Evolutionary conservation across 495 filamentous ascomycete genomes (phyloP), one percentile per base, ranked within the genome.

Genomic region (Entonaema liquescens): DNA sequence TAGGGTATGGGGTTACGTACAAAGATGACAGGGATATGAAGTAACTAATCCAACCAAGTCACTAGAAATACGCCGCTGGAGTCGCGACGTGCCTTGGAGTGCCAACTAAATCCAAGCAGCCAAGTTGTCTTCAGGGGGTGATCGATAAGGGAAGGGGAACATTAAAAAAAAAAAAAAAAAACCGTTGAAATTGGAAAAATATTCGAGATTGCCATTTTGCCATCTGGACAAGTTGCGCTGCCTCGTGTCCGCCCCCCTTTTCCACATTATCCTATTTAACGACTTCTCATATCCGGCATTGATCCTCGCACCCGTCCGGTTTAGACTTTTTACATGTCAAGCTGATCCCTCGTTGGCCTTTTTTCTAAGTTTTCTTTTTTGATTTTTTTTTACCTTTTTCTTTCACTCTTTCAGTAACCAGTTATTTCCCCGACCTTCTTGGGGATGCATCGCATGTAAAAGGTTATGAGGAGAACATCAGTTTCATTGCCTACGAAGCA

Each of bases 401-500:
- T 59, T 61, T 53, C 40, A 44, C 15, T 59, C 65, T 36, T 56
- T 50, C 17, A 26, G 21, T 59, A 29, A 29, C 55, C 23, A 58
- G n/a, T 40, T 61, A 29, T 40, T 66, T 71, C 68, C 68, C 70
- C 17, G 57, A 54, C 40, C 29, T 59, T 49, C 47, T 59, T 71
- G 74, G 73, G 76, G 71, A 74, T 76, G 72, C 74, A 29, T 72
- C 36, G 63, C 63, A 64, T 62, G 59, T 60, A 59, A 74, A 74
- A 71, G 71, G 74, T 70, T 79, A 88, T 88, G 86, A 81, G 86
- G 80, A 85, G 84, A 77, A 85, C 84, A 73, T 87, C 86, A 62
- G 84, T 87, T 42, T 87, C 86, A 68, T 74, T 86, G 81, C 85
- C 85, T 76, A 87, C 85, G 17, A 88, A 84, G 79, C 83, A 86